Evolutionary conservation across 495 filamentous ascomycete species (phyloP).

Genomic region (Cercophora scortea): DNA sequence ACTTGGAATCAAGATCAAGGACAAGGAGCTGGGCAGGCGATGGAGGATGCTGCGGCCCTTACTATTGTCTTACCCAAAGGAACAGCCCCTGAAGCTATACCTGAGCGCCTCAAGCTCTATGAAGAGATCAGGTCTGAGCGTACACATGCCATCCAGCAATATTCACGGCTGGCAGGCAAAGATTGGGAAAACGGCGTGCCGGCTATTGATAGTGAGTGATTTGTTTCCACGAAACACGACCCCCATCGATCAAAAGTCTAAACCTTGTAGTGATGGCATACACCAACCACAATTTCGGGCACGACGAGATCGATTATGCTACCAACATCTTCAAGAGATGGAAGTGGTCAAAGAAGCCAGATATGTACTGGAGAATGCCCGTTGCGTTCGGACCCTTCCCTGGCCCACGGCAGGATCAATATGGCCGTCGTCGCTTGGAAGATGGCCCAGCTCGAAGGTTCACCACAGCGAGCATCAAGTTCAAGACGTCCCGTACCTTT

Average conservation of each 20-base stretch:
- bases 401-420: slow-evolving; percentile 38
- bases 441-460: slow-evolving; percentile 20
- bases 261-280: slow-evolving; percentile 36
- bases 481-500: slow-evolving; percentile 50
- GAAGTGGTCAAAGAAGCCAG: slow-evolving; percentile 31
- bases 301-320: slow-evolving; percentile 52
- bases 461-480: slow-evolving; percentile 45
- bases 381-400: slow-evolving; percentile 51
- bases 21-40: slow-evolving; percentile 48
- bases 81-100: slow-evolving; percentile 31
- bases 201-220: slow-evolving; percentile 24
- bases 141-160: slow-evolving; percentile 48
- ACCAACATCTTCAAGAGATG: slow-evolving; percentile 41
- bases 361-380: slow-evolving; percentile 44
- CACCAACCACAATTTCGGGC: slow-evolving; percentile 49
- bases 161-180: slow-evolving; percentile 37
- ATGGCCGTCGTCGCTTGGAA: slow-evolving; percentile 5
- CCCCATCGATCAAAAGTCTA: background rate
- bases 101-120: slow-evolving; percentile 45
- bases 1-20: slow-evolving; percentile 30
- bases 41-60: slow-evolving; percentile 54
- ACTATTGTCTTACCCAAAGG: slow-evolving; percentile 42
- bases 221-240: background rate
- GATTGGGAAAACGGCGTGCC: slow-evolving; percentile 28
- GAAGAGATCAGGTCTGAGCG: slow-evolving; percentile 44